A percentile compares a stretch with the other conserved stretches of the same genome.
phyloP scores from a whole-genome alignment of 768 basidiomycete species.

The Lactarius sanguifluus region DNA sequence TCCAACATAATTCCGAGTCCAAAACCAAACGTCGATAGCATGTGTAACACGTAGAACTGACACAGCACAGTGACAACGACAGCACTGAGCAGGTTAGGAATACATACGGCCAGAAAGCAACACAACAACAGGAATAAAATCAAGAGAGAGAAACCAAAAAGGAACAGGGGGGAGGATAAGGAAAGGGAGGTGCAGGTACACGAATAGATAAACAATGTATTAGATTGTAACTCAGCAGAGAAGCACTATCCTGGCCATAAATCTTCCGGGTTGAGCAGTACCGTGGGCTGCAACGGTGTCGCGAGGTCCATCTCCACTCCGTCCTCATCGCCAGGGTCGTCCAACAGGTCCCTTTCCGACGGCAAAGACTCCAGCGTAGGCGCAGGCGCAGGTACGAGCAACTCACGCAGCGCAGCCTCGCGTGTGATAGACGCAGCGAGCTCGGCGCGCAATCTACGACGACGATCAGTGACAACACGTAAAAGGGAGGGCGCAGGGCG shows the following conservation, averaged over 20 bases:
- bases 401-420: slow-evolving; percentile 18
- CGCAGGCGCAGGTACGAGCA: slow-evolving; percentile 2
- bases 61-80: background rate
- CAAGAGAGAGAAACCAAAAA: background rate
- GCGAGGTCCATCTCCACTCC: slow-evolving; percentile 30
- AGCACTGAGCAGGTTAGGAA: slow-evolving; percentile 7
- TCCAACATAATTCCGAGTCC: background rate
- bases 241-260: slow-evolving; percentile 11
- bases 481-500: background rate
- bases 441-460: slow-evolving; percentile 24
- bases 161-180: background rate
- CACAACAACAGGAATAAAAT: slow-evolving; percentile 14
- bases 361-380: background rate
- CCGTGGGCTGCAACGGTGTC: slow-evolving; percentile 28
- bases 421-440: slow-evolving; percentile 25
- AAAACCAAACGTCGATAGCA: background rate
- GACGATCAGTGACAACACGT: background rate
- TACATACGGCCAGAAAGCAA: slow-evolving; percentile 16
- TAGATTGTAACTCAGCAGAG: background rate
- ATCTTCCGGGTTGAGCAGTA: slow-evolving; percentile 15
- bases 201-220: background rate
- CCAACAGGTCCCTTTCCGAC: slow-evolving; percentile 14
- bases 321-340: slow-evolving; percentile 16
- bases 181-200: background rate
- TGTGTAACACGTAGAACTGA: background rate